Base-by-base conservation (phyloP, 345 rosid genomes). In the Corchorus olitorius region DNA sequence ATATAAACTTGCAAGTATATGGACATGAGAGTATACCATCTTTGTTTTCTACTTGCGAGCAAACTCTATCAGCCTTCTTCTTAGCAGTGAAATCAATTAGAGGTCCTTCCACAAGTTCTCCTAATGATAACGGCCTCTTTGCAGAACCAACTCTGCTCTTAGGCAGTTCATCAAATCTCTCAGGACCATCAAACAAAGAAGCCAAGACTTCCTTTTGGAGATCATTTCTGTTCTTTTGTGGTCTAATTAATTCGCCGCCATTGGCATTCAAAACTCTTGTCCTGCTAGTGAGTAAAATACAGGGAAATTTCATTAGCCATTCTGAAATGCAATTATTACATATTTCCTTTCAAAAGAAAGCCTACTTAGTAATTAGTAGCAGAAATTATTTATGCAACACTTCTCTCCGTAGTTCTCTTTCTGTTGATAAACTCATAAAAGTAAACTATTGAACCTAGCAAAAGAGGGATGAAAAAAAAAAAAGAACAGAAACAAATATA, bases 131-230 rank as follows among this genome's bases (percentile, higher is more conserved):
- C 53, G 86, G 46, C 70, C 86, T 84, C 78, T 71, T 79, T 19
- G 33, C 69, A 6, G 77, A 41, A 71, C 45, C 79, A 34, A 16
- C 75, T 19, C 13, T 66, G 75, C 69, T 78, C 54, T 65, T 74
- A 19, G 86, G 79, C 9, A 60, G 55, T 73, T 76, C 83, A 46
- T 78, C 81, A 50, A 72, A 55, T 75, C 59, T 81, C 27, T 82
- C 79, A 14, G 85, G 48, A 80, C 64, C 66, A 45, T 12, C 16
- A 69, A 86, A 88, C 56, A 89, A 76, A 12, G 87, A 68, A 74
- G 55, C 68, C 76, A 85, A 82, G 50, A 86, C 76, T 75, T 88
- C 93, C 76, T 76, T 82, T 78, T 79, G 83, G 52, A 82, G 80
- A 78, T 82, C 75, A 54, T 72, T 41, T 69, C 82, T 86, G 58